Conservation (phyloP, 805 yeast species). For the Starmerella khaoyaiensis region DNA sequence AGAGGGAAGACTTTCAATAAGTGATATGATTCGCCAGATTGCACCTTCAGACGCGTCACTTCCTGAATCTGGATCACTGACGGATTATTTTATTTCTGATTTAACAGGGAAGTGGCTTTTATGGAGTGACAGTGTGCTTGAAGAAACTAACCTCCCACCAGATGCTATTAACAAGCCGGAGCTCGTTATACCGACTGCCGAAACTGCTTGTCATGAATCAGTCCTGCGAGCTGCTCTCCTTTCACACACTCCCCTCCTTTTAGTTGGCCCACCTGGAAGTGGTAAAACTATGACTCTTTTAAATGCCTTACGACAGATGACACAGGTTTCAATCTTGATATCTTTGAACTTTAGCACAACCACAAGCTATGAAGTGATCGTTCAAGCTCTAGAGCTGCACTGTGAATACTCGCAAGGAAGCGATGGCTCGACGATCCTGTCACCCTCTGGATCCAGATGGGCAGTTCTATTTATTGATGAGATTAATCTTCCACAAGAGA, state of each 20-base stretch:
- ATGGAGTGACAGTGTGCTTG: conserved; percentile 24
- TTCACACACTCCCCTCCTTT: conserved; percentile 46
- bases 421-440: conserved; percentile 43
- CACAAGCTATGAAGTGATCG: conserved; percentile 47
- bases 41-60: background rate
- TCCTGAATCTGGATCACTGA: conserved; percentile 18
- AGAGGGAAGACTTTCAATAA: conserved; percentile 6
- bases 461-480: conserved; percentile 85
- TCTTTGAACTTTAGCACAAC: conserved; percentile 76
- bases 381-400: conserved; percentile 56
- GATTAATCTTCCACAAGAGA: conserved; percentile 65
- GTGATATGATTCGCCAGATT: conserved; percentile 3
- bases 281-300: conserved; percentile 89
- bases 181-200: conserved; percentile 63
- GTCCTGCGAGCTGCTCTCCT: conserved; percentile 44
- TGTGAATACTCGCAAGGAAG: conserved; percentile 47
- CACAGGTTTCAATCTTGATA: conserved; percentile 38
- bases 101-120: conserved; percentile 38
- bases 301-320: conserved; percentile 49
- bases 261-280: conserved; percentile 96
- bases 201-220: conserved; percentile 55
- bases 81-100: conserved; percentile 35
- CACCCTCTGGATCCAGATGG: conserved; percentile 51
- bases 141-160: conserved; percentile 36
- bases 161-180: conserved; percentile 49